These are phyloP conservation scores for Penicillium verrucosum DNA, from an alignment of 2,329 filamentous ascomycete genomes.

Conservation along the genomic window DNA sequence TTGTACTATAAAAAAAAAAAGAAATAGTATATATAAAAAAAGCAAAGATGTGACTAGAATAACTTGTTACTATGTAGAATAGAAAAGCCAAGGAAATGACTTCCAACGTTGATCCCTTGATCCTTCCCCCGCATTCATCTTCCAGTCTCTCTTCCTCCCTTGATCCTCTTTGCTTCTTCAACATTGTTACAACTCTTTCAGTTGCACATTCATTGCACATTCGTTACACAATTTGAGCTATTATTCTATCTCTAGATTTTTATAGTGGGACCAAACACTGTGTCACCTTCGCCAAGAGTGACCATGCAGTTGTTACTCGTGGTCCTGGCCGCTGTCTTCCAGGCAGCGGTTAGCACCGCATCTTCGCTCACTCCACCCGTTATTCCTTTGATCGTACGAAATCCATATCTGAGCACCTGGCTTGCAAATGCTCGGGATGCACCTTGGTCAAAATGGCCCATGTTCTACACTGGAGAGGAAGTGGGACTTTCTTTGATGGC, in stretches of 20 bases:
- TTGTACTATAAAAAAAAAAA: too few relatives aligned
- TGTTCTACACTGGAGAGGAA: conserved; percentile 74
- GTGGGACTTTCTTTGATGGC: conserved; percentile 64
- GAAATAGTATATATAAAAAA: background rate
- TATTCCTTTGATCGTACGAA: conserved; percentile 70
- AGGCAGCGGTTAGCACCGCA: conserved; percentile 45
- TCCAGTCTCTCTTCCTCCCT: background rate
- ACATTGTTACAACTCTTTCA: background rate
- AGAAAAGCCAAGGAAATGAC: background rate
- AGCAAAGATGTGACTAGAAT: background rate
- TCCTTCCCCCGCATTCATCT: conserved; percentile 18
- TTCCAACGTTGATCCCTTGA: conserved; percentile 8
- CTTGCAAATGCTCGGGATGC: conserved; percentile 66
- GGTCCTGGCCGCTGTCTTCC: conserved; percentile 36
- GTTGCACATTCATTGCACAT: conserved; percentile 2
- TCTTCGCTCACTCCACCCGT: conserved; percentile 61
- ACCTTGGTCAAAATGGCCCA: conserved; percentile 83
- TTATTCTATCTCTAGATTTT: background rate
- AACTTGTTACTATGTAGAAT: too few relatives aligned
- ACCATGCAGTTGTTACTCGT: conserved; percentile 34
- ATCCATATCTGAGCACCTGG: conserved; percentile 77
- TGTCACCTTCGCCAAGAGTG: background rate
- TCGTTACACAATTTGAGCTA: conserved; percentile 6
- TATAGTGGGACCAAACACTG: background rate
- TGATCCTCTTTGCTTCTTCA: background rate